Conservation (phyloP, 164 flowering plant species). For the Echeveria elegans region DNA sequence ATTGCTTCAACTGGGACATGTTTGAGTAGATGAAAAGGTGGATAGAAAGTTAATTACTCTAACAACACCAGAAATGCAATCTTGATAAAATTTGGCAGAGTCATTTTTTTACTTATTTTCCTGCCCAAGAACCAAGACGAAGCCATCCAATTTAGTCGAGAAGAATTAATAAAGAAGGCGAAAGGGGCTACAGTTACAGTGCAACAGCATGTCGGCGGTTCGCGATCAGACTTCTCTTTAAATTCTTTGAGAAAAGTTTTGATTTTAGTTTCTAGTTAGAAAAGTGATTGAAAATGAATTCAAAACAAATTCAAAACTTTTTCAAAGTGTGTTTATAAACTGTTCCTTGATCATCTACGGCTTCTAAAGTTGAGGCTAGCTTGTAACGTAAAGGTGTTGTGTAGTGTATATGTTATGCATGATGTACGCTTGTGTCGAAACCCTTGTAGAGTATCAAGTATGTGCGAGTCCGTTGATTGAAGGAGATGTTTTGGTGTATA, state of each 20-base stretch:
- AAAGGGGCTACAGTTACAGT: conserved; percentile 50
- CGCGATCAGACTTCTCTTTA: no score
- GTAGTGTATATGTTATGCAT: no score
- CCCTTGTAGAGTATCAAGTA: not conserved
- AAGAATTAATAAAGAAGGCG: conserved; percentile 35
- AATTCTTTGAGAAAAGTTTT: no score
- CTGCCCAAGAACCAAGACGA: conserved; percentile 19
- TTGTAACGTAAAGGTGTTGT: not conserved
- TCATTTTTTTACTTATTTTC: conserved; percentile 55
- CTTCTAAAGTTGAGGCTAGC: not conserved
- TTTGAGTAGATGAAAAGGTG: no score
- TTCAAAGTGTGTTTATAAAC: no score
- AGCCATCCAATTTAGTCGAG: not conserved
- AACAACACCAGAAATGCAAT: conserved; percentile 36
- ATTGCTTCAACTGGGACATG: not conserved
- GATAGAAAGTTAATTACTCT: conserved; percentile 32
- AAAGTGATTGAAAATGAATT: no score
- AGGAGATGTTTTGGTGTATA: no score
- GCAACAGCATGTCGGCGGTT: conserved; percentile 61
- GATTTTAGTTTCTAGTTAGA: no score
- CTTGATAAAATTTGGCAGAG: conserved; percentile 37
- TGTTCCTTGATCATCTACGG: no score
- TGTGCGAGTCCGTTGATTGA: not conserved
- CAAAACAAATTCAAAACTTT: no score
- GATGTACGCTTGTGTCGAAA: not conserved